Conservation (phyloP, 768 basidiomycete genomes). For the Lentinula lateritia region DNA sequence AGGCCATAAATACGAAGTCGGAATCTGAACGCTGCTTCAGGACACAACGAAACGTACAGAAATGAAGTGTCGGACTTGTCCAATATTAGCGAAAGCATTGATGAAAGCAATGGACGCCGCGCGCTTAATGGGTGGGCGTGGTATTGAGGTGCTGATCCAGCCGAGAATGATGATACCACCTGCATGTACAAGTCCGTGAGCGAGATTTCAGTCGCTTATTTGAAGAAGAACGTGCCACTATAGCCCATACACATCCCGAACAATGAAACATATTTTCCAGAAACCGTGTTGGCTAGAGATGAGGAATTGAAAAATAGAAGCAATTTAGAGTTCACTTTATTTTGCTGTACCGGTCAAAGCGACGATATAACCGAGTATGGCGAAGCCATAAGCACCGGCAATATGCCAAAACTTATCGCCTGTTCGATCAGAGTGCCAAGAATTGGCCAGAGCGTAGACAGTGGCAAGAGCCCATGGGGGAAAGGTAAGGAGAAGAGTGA, state of each 20-base stretch:
- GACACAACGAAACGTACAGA: background rate
- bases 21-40: constrained; percentile 6
- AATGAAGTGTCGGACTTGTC: background rate
- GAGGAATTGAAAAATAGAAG: constrained; percentile 32
- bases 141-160: constrained; percentile 31
- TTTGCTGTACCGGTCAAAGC: constrained; percentile 44
- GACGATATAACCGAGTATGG: constrained; percentile 55
- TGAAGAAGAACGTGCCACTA: constrained; percentile 3
- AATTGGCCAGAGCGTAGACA: constrained; percentile 22
- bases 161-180: constrained; percentile 45
- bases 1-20: constrained; percentile 15
- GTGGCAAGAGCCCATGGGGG: constrained; percentile 30
- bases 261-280: constrained; percentile 12
- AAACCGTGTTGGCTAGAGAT: constrained; percentile 7
- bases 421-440: constrained; percentile 52
- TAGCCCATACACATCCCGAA: constrained; percentile 15
- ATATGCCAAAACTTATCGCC: constrained; percentile 61
- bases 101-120: constrained; percentile 62
- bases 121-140: constrained; percentile 60
- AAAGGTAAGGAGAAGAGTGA: constrained; percentile 34
- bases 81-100: constrained; percentile 46
- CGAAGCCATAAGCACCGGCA: constrained; percentile 37
- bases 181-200: constrained; percentile 21
- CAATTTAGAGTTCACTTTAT: constrained; percentile 40
- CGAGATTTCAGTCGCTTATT: background rate